Percentiles rank a stretch among this genome's conserved stretches.
Evolutionary conservation across 805 yeast species (phyloP).

Genomic region (Metschnikowia amazonensis): DNA sequence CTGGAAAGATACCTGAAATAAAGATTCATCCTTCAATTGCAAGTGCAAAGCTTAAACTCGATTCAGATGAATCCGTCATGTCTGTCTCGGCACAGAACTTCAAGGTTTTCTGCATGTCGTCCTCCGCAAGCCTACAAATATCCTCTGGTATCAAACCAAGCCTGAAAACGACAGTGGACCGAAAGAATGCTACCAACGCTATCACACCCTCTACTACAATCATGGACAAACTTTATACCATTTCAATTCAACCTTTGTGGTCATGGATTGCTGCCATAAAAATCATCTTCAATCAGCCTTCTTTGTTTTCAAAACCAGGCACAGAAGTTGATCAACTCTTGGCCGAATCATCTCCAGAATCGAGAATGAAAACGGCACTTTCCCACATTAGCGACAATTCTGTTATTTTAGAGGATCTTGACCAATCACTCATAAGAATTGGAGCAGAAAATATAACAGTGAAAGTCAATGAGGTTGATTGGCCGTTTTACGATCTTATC

Average conservation of each 20-base stretch:
- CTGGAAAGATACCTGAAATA: constrained; percentile 7
- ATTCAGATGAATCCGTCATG: constrained; percentile 4
- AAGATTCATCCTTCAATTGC: constrained; percentile 6
- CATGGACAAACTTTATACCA: constrained; percentile 19
- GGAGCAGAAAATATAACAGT: constrained; percentile 15
- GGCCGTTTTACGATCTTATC: constrained; percentile 26
- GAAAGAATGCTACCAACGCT: constrained; percentile 15
- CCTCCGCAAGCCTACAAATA: constrained; percentile 20
- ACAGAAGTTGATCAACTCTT: background rate
- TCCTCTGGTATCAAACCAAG: constrained; percentile 11
- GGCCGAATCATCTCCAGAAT: background rate
- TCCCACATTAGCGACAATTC: constrained; percentile 27
- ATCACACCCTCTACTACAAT: constrained; percentile 19
- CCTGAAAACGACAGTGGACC: constrained; percentile 20
- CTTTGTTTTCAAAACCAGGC: constrained; percentile 28
- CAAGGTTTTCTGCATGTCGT: constrained; percentile 25
- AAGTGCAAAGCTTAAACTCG: background rate
- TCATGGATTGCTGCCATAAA: constrained; percentile 39
- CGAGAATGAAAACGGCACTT: constrained; percentile 19
- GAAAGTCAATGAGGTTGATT: constrained; percentile 31
- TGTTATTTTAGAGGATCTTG: constrained; percentile 26
- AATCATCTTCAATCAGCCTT: constrained; percentile 26
- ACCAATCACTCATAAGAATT: constrained; percentile 9
- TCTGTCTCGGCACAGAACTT: constrained; percentile 25
- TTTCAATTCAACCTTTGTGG: constrained; percentile 41